Base-by-base conservation (phyloP, 768 basidiomycete genomes). In the Lactarius psammicola region DNA sequence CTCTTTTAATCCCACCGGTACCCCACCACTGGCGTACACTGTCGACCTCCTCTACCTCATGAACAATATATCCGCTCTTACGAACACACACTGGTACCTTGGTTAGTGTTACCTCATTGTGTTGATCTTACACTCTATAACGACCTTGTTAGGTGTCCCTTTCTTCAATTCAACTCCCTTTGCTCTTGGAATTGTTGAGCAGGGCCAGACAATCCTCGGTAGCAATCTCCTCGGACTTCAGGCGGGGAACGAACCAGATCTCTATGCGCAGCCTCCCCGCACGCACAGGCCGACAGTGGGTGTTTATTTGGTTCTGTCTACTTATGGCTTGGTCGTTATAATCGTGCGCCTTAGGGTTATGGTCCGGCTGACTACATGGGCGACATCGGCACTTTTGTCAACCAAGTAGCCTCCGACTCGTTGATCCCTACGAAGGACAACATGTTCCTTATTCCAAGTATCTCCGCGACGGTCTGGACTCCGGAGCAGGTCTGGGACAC, bases 181-280 rank as follows among this genome's bases (percentile, higher is more conserved):
- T 78, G 76, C 81, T 5, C 72, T 86, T 17, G 73, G 73, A 30
- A 84, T 89, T 34, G 87, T 85, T 8, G 81, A 85, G 71, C 75
- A 81, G 46, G 85, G 84, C 4, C 81, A 89, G 72, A 67, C 74
- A 20, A 86, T 90, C 65, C 78, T 92, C 1, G 90, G 90, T 1
- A 76, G 82, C 57, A 80, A 84, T 65, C 76, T 92, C 23, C 74
- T 88, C n/a, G 90, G 87, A 0, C 75, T 89, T 9, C 87, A 90
- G 72, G 82, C 85, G 1, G 89, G 86, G 2, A 91, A 92, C 72
- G 90, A 92, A 75, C 90, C 90, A 18, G 90, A 94, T 78, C 81
- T 91, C 68, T 93, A 87, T 68, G 76, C 79, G 11, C 65, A 46
- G 36, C 69, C 59, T 15, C 69, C 62, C 20, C 65, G 62, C 34